Base-by-base conservation (phyloP, 2,329 filamentous ascomycete species). In the Fusarium armeniacum region DNA sequence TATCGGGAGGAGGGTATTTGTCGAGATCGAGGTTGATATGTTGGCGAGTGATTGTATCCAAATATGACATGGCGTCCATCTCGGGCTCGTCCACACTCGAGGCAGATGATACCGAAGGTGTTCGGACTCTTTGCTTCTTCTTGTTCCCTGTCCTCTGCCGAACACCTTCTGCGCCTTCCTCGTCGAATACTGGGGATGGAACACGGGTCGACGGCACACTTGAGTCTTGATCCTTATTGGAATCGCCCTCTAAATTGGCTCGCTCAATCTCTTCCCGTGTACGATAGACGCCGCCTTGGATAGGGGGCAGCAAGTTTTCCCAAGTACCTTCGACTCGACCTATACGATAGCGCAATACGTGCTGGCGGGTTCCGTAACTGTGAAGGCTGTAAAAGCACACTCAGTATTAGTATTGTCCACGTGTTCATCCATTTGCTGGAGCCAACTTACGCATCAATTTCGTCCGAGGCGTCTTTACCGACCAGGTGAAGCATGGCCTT, bases 401-500 rank as follows among this genome's bases (percentile, higher is more conserved):
- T 74, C 26, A 74, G 67, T 26, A 55, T 74, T 28, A 74, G 67
- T 26, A 55, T 26, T 28, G 28, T 20, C 24, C n/a, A 36, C 16
- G 15, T 16, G 22, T 44, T 33, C 6, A 16, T 33, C 44, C 13
- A 15, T 16, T 46, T 22, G 32, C 16, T 18, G 32, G 28, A 44
- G 58, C 58, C 63, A 52, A 46, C 91, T 52, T 86, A 98, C 93
- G 91, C 93, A 79, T 91, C 93, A 66, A 98, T 90, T 81, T 98
- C 96, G 79, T 98, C 94, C 13, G 95, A 98, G 52, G 93, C 95
- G 87, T 97, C 94, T 81, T 91, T 89, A 66, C 94, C 94, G 65
- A 98, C 88, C 93, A 98, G 96, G 78, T 99, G 96, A 78, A 89
- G 84, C 70, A 99, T 97, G 57, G 95, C 88, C 81, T 94, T 96